phyloP scores from a whole-genome alignment of 768 basidiomycete species.

The Ramaria sp. region DNA sequence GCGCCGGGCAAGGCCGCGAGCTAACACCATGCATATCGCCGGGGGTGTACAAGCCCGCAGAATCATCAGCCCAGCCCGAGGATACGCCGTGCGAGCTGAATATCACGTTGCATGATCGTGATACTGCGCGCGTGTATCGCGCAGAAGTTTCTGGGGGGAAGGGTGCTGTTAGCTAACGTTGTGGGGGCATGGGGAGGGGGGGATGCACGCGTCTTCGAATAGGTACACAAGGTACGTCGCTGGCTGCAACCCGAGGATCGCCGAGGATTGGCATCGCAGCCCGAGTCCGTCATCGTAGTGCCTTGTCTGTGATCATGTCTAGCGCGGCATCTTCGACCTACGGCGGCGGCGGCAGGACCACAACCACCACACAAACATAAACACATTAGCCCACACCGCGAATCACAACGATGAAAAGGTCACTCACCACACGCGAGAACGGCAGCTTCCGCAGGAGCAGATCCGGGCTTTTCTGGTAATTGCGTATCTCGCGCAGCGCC shows the following conservation, averaged over 20 bases:
- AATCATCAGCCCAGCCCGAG: constrained; percentile 49
- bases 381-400: too few species aligned
- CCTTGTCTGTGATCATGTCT: constrained; percentile 78
- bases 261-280: constrained; percentile 92
- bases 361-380: background rate
- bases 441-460: constrained; percentile 80
- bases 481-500: constrained; percentile 85
- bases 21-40: too few species aligned
- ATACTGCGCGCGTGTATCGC: constrained; percentile 97
- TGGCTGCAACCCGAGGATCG: constrained; percentile 91
- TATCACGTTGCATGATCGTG: constrained; percentile 95
- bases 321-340: constrained; percentile 93
- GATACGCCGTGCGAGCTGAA: constrained; percentile 92
- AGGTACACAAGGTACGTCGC: constrained; percentile 92
- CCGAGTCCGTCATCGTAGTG: constrained; percentile 45
- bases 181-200: constrained; percentile 6
- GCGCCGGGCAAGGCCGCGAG: background rate
- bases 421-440: constrained; percentile 78
- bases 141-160: constrained; percentile 72
- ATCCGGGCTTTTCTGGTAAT: constrained; percentile 91
- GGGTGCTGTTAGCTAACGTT: background rate
- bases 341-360: too few species aligned
- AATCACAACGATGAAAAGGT: too few species aligned
- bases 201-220: constrained; percentile 94
- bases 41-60: too few species aligned